Evolutionary conservation across 2,329 filamentous ascomycete genomes (phyloP).

Genomic region (Dothistroma septosporum): DNA sequence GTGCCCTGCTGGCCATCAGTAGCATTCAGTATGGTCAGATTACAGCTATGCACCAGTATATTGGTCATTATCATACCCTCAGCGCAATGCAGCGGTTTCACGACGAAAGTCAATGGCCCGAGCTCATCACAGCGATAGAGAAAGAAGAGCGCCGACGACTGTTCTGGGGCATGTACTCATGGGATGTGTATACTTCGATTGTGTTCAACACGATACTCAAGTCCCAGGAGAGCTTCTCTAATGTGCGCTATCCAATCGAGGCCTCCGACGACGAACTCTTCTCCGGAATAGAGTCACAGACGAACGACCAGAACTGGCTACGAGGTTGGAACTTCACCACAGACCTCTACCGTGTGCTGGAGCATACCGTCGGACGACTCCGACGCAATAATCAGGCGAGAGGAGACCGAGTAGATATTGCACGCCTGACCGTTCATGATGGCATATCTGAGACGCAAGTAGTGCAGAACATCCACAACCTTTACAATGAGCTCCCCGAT

Average conservation of each 20-base stretch:
- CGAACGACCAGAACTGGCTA: conserved; percentile 43
- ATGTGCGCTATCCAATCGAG: conserved; percentile 49
- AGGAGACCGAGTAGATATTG: conserved; percentile 24
- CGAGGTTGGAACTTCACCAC: conserved; percentile 57
- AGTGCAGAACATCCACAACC: conserved; percentile 26
- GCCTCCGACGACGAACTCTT: conserved; percentile 46
- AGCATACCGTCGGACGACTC: conserved; percentile 43
- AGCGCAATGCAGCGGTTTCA: conserved; percentile 49
- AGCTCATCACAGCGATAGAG: conserved; percentile 43
- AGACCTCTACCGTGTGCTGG: conserved; percentile 54
- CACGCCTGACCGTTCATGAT: conserved; percentile 26
- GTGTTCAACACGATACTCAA: conserved; percentile 50
- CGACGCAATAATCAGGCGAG: conserved; percentile 20
- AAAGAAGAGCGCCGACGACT: conserved; percentile 48
- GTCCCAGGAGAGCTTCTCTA: conserved; percentile 45
- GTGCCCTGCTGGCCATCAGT: conserved; percentile 48
- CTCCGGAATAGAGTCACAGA: conserved; percentile 20
- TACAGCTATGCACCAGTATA: conserved; percentile 48
- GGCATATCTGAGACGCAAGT: conserved; percentile 28
- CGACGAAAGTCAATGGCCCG: conserved; percentile 53
- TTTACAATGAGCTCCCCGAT: conserved; percentile 31
- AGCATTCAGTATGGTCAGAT: conserved; percentile 52
- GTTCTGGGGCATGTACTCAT: conserved; percentile 56
- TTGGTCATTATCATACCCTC: conserved; percentile 50
- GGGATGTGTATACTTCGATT: conserved; percentile 53